Evolutionary conservation across 2,329 filamentous ascomycete species (phyloP).

Genomic region (Truncatella angustata): DNA sequence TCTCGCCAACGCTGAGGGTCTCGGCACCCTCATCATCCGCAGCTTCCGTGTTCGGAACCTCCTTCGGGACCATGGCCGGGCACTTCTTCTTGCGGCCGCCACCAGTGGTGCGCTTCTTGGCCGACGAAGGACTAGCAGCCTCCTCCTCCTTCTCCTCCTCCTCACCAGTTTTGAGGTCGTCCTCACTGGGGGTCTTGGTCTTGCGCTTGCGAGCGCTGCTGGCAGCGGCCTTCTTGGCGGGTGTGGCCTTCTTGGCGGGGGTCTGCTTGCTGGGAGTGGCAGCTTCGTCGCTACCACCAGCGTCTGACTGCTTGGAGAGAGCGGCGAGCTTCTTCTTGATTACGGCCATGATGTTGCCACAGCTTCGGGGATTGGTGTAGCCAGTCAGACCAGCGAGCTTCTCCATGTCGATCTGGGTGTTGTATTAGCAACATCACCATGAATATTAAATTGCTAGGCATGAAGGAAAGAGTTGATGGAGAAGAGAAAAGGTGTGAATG

Average conservation of each 20-base stretch:
- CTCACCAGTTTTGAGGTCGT: neutral
- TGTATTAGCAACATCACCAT: too few relatives aligned
- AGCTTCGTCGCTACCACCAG: neutral
- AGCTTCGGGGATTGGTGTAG: conserved; percentile 1
- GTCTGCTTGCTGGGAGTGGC: neutral
- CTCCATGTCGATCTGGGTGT: neutral
- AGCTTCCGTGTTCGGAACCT: neutral
- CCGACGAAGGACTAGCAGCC: neutral
- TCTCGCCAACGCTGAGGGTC: neutral
- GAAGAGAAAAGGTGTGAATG: neutral
- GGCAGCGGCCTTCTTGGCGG: neutral
- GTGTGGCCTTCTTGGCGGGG: too few relatives aligned
- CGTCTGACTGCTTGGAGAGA: neutral
- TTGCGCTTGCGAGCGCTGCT: neutral
- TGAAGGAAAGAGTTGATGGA: neutral
- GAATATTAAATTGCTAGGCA: too few relatives aligned
- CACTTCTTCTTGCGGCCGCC: neutral
- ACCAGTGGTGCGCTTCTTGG: neutral
- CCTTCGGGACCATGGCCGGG: neutral
- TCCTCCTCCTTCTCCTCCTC: neutral
- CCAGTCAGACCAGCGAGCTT: conserved; percentile 4
- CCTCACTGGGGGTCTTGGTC: neutral
- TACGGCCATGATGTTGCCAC: neutral
- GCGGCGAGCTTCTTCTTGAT: conserved; percentile 10
- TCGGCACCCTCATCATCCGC: neutral